Evolutionary conservation across 306 rosid genomes (phyloP).

Genomic region (Dicorynia guianensis): DNA sequence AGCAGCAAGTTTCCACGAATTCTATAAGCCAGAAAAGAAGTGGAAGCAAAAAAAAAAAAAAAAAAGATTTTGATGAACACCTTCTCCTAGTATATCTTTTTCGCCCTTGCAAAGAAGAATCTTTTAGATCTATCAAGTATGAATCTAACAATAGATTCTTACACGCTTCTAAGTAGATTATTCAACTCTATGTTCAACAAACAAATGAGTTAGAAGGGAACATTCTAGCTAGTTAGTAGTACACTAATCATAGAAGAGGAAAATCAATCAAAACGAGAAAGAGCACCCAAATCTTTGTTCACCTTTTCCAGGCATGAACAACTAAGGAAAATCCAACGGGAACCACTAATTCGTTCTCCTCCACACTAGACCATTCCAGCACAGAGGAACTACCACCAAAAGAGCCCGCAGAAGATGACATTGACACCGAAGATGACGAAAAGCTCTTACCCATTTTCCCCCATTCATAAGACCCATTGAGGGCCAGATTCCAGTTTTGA

Average conservation of each 20-base stretch:
- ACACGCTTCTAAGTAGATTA: slow-evolving; percentile 24
- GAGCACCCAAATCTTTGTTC: slow-evolving; percentile 32
- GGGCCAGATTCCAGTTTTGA: slow-evolving; percentile 64
- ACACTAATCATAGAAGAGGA: not conserved
- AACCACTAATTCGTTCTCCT: slow-evolving; percentile 68
- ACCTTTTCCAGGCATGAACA: slow-evolving; percentile 77
- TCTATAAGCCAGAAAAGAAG: not conserved
- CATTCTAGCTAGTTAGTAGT: not conserved
- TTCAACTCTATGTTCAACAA: slow-evolving; percentile 46
- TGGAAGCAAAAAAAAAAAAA: not conserved
- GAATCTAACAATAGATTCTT: slow-evolving; percentile 21
- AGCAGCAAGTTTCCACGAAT: not conserved
- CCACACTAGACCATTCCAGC: slow-evolving; percentile 79
- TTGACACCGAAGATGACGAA: slow-evolving; percentile 76
- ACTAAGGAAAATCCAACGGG: slow-evolving; percentile 73
- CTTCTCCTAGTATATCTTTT: not conserved
- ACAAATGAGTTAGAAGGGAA: slow-evolving; percentile 59
- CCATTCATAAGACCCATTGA: slow-evolving; percentile 57
- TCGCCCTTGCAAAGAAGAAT: slow-evolving; percentile 23
- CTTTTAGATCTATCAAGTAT: slow-evolving; percentile 4
- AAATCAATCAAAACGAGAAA: not conserved
- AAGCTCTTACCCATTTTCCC: slow-evolving; percentile 68
- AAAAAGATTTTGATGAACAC: not conserved
- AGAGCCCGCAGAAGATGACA: slow-evolving; percentile 81
- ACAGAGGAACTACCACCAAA: slow-evolving; percentile 70